These are phyloP conservation scores for Carex kokanica DNA, from an alignment of 176 grass and related monocot species.

Conservation along the genomic window DNA sequence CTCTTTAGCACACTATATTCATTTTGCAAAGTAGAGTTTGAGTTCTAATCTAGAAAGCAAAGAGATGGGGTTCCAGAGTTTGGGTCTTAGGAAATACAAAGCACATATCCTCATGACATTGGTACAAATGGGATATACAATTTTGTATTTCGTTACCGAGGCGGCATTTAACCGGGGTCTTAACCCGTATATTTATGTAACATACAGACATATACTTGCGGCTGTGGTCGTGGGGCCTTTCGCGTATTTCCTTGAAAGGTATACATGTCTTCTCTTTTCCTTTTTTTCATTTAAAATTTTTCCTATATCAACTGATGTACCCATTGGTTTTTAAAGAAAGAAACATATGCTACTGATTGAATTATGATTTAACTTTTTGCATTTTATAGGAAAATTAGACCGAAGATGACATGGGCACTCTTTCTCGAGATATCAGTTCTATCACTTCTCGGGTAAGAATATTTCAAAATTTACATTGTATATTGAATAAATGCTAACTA, in stretches of 20 bases:
- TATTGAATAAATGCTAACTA: background rate
- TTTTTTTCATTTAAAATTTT: background rate
- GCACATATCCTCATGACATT: constrained; percentile 68
- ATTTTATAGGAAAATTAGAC: constrained; percentile 49
- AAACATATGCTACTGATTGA: background rate
- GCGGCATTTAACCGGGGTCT: constrained; percentile 66
- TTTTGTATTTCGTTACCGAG: constrained; percentile 90
- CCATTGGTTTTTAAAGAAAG: background rate
- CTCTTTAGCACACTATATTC: constrained; percentile 17
- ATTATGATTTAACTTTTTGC: background rate
- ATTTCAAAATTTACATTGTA: background rate
- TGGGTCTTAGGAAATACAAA: constrained; percentile 36
- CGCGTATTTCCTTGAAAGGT: constrained; percentile 83
- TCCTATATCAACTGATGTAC: background rate
- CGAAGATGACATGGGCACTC: constrained; percentile 67
- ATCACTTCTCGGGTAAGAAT: constrained; percentile 73
- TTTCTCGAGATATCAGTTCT: constrained; percentile 72
- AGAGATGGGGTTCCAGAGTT: constrained; percentile 10
- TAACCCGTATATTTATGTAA: constrained; percentile 72
- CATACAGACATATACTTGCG: constrained; percentile 63
- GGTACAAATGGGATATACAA: constrained; percentile 71
- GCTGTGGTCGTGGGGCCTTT: constrained; percentile 58
- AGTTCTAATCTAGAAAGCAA: background rate
- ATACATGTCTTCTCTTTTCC: background rate
- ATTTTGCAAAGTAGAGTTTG: background rate